Conservation (phyloP, 139 green algal genomes). For the Yamagishiella unicocca region DNA sequence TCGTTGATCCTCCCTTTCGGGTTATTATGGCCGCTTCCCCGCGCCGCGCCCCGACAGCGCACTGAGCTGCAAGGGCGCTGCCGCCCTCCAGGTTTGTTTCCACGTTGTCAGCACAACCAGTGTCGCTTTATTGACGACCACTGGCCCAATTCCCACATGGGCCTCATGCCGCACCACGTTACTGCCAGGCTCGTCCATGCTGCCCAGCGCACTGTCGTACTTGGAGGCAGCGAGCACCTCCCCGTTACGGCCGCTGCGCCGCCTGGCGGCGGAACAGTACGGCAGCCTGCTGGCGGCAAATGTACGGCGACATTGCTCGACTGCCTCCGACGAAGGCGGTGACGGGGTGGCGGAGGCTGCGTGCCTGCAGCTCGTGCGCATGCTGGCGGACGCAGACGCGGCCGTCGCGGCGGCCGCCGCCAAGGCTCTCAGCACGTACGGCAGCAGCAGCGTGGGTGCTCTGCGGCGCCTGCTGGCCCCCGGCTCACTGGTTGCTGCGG, state of each 20-base stretch:
- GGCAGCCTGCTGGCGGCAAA: not conserved
- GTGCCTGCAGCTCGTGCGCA: constrained; percentile 13
- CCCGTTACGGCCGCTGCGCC: not conserved
- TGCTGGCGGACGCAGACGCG: constrained; percentile 3
- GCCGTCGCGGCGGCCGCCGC: not conserved
- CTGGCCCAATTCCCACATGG: too few relatives aligned
- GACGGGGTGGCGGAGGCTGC: not conserved
- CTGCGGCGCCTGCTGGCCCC: constrained; percentile 6
- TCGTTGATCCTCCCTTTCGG: too few relatives aligned
- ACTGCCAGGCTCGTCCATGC: not conserved
- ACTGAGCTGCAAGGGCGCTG: too few relatives aligned
- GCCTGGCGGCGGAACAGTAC: constrained; percentile 34
- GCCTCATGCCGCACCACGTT: too few relatives aligned
- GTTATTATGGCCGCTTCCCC: too few relatives aligned
- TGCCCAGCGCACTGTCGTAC: constrained; percentile 4
- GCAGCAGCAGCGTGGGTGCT: not conserved
- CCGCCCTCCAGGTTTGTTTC: too few relatives aligned
- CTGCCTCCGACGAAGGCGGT: not conserved
- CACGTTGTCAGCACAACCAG: too few relatives aligned
- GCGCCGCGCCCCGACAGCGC: too few relatives aligned
- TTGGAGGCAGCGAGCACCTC: constrained; percentile 1
- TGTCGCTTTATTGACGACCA: too few relatives aligned
- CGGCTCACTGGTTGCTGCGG: not conserved
- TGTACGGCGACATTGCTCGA: not conserved
- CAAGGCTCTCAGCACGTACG: not conserved